phyloP scores from a whole-genome alignment of 805 yeast genomes.

The Candida glaebosa region DNA sequence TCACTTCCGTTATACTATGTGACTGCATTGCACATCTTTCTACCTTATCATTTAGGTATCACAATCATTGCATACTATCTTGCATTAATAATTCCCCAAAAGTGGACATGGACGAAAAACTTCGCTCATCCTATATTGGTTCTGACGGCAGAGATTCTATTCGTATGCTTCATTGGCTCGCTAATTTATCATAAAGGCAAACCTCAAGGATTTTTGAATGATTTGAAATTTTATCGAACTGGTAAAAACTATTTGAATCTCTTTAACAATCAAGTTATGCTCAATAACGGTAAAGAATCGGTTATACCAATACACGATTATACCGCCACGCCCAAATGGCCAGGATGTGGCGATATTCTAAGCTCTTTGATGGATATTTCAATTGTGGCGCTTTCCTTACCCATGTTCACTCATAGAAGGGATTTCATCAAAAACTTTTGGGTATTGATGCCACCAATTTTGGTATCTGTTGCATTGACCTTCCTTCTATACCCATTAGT shows the following conservation, averaged over 20 bases:
- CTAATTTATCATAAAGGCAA: slow-evolving; percentile 41
- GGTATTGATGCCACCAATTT: slow-evolving; percentile 56
- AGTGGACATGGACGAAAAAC: slow-evolving; percentile 44
- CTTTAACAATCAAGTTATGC: slow-evolving; percentile 39
- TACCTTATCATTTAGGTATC: slow-evolving; percentile 61
- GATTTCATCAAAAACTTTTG: slow-evolving; percentile 61
- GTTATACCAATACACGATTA: slow-evolving; percentile 12
- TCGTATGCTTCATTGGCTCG: slow-evolving; percentile 59
- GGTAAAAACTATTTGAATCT: slow-evolving; percentile 63
- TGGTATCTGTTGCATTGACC: slow-evolving; percentile 51
- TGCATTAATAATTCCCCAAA: slow-evolving; percentile 44
- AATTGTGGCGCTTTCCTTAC: slow-evolving; percentile 70
- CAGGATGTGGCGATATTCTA: slow-evolving; percentile 81
- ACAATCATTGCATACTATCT: slow-evolving; percentile 55
- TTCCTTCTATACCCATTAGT: slow-evolving; percentile 70
- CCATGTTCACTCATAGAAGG: slow-evolving; percentile 70
- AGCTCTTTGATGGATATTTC: slow-evolving; percentile 71
- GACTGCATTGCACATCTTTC: slow-evolving; percentile 43
- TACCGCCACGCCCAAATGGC: slow-evolving; percentile 45
- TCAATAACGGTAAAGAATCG: slow-evolving; percentile 24
- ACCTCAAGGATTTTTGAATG: slow-evolving; percentile 48
- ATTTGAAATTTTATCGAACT: slow-evolving; percentile 57
- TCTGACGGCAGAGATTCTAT: slow-evolving; percentile 60
- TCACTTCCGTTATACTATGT: slow-evolving; percentile 63
- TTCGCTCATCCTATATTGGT: slow-evolving; percentile 70